Conservation (phyloP, 2,329 filamentous ascomycete species). For the Neonectria ditissima region DNA sequence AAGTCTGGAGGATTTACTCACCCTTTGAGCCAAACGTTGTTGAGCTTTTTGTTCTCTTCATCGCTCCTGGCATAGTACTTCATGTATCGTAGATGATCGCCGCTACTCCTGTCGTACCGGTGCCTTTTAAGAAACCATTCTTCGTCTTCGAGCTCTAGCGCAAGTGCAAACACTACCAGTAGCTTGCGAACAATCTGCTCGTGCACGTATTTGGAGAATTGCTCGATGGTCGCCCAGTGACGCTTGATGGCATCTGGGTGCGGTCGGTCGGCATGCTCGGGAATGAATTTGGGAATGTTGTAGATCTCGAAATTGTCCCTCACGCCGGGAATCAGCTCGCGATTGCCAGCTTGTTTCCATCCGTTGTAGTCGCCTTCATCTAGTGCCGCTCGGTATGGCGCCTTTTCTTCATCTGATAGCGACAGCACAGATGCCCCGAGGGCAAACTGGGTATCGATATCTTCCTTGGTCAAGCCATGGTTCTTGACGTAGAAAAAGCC, state of each 20-base stretch:
- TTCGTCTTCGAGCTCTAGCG: slow-evolving; percentile 66
- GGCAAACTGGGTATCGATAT: slow-evolving; percentile 69
- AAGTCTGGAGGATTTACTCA: not conserved
- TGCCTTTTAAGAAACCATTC: slow-evolving; percentile 66
- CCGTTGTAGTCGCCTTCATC: slow-evolving; percentile 68
- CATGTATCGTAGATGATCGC: slow-evolving; percentile 13
- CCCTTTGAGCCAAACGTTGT: slow-evolving; percentile 10
- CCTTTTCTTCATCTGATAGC: slow-evolving; percentile 68
- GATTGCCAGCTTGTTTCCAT: slow-evolving; percentile 59
- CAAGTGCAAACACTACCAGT: slow-evolving; percentile 69
- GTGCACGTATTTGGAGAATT: slow-evolving; percentile 61
- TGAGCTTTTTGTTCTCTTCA: not conserved
- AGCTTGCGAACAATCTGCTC: slow-evolving; percentile 66
- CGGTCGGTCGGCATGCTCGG: slow-evolving; percentile 41
- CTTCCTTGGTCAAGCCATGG: slow-evolving; percentile 68
- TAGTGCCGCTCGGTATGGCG: slow-evolving; percentile 55
- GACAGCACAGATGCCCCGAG: slow-evolving; percentile 64
- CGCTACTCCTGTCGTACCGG: slow-evolving; percentile 52
- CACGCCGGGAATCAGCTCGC: slow-evolving; percentile 50
- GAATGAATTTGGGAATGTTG: slow-evolving; percentile 46
- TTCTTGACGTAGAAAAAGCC: slow-evolving; percentile 71
- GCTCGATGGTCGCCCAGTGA: slow-evolving; percentile 66
- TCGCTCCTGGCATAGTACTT: slow-evolving; percentile 6
- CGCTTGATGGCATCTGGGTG: slow-evolving; percentile 59
- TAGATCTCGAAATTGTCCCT: slow-evolving; percentile 52